Percentiles rank a stretch among this genome's conserved stretches.
These are phyloP conservation scores for Aspergillus luchuensis DNA, from an alignment of 2,329 filamentous ascomycete species.

Conservation along the genomic window DNA sequence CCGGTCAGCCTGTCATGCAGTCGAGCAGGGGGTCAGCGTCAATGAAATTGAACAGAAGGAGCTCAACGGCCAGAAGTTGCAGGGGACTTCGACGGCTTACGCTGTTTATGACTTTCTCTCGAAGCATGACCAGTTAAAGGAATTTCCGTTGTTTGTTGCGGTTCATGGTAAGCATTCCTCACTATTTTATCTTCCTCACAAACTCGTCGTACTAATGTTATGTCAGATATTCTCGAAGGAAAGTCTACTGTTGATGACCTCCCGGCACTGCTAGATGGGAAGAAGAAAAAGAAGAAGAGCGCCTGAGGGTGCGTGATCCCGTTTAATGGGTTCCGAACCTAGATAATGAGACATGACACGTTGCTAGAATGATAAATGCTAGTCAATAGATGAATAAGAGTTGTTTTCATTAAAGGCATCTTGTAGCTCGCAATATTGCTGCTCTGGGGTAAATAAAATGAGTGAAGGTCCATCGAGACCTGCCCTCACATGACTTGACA, in stretches of 20 bases:
- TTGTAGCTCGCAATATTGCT: no score
- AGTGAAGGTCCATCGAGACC: no score
- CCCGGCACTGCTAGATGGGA: slow-evolving; percentile 1
- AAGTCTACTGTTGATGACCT: slow-evolving; percentile 6
- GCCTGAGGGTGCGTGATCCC: background rate
- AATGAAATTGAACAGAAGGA: slow-evolving; percentile 20
- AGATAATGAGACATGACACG: background rate
- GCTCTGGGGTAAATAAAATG: no score
- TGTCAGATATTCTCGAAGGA: slow-evolving; percentile 10
- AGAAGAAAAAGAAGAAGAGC: background rate
- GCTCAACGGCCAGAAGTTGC: slow-evolving; percentile 23
- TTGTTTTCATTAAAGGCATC: no score
- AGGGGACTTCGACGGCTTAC: slow-evolving; percentile 20
- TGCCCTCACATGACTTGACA: no score
- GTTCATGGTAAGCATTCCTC: slow-evolving; percentile 9
- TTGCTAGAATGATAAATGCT: background rate
- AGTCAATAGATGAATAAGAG: no score
- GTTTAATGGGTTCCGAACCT: background rate
- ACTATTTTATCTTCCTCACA: no score
- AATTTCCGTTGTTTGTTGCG: slow-evolving; percentile 19
- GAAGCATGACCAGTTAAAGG: slow-evolving; percentile 15
- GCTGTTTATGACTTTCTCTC: slow-evolving; percentile 15
- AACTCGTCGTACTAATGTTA: no score
- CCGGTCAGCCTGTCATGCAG: slow-evolving; percentile 19
- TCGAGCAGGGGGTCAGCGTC: slow-evolving; percentile 21